Evolutionary conservation across 352 stramenopile species (phyloP).

Genomic region (Pythium chondricola): DNA sequence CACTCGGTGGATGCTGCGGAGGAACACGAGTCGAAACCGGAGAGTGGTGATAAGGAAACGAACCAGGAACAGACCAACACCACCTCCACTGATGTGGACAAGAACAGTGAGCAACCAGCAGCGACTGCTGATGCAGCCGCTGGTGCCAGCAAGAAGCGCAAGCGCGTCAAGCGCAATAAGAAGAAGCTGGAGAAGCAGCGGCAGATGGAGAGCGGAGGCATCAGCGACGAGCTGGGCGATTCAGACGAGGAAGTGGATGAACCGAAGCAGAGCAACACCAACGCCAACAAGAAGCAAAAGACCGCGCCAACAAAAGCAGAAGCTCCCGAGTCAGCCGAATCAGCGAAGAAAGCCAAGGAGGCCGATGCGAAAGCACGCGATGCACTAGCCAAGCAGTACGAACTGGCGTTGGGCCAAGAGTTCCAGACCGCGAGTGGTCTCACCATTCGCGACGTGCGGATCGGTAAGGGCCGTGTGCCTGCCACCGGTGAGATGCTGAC

Average conservation of each 20-base stretch:
- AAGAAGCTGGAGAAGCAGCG: conserved; percentile 20
- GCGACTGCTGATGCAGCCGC: neutral
- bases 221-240: conserved; percentile 6
- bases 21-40: conserved; percentile 17
- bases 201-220: neutral
- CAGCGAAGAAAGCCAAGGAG: conserved; percentile 29
- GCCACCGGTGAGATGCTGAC: conserved; percentile 60
- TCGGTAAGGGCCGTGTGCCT: conserved; percentile 49
- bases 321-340: neutral
- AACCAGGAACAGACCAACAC: conserved; percentile 8
- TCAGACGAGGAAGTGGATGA: conserved; percentile 2
- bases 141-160: conserved; percentile 21
- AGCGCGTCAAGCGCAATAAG: conserved; percentile 25
- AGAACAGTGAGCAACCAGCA: neutral
- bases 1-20: neutral
- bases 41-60: conserved; percentile 21
- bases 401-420: conserved; percentile 40
- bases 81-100: neutral
- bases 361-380: conserved; percentile 31
- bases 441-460: conserved; percentile 41
- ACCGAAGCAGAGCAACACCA: too few relatives aligned
- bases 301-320: conserved; percentile 6
- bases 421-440: conserved; percentile 54
- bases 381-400: conserved; percentile 40
- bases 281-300: conserved; percentile 16